phyloP scores from a whole-genome alignment of 1,139 yeast species.

The Yamadazyma membranifaciens region DNA sequence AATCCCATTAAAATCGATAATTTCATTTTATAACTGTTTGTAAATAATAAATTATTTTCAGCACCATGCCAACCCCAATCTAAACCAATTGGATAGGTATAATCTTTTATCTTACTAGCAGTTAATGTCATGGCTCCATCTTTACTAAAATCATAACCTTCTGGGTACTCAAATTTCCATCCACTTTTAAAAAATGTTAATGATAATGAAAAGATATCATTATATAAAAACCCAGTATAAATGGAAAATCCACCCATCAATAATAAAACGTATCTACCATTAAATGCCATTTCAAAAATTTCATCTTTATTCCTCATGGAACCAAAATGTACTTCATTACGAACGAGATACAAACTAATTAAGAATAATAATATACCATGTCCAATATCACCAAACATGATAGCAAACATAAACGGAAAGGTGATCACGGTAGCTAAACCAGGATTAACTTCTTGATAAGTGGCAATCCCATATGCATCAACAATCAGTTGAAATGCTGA shows the following conservation, averaged over 20 bases:
- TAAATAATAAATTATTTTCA: slow-evolving; percentile 83
- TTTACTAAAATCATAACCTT: slow-evolving; percentile 60
- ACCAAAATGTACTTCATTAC: slow-evolving; percentile 64
- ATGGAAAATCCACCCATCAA: slow-evolving; percentile 93
- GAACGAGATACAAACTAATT: slow-evolving; percentile 68
- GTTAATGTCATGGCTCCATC: slow-evolving; percentile 44
- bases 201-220: slow-evolving; percentile 88
- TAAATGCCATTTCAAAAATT: slow-evolving; percentile 92
- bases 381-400: slow-evolving; percentile 98
- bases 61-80: slow-evolving; percentile 98
- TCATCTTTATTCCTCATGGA: slow-evolving; percentile 78
- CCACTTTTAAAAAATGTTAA: slow-evolving; percentile 84
- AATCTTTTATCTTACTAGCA: slow-evolving; percentile 57
- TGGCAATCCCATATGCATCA: slow-evolving; percentile 93
- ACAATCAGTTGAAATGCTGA: slow-evolving; percentile 88
- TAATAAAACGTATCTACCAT: slow-evolving; percentile 85
- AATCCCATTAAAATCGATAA: slow-evolving; percentile 93
- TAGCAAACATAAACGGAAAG: slow-evolving; percentile 98
- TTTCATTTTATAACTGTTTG: slow-evolving; percentile 96
- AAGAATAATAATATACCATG: slow-evolving; percentile 82
- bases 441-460: slow-evolving; percentile 94
- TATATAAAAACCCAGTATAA: slow-evolving; percentile 90
- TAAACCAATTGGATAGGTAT: slow-evolving; percentile 74
- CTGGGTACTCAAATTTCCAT: slow-evolving; percentile 81
- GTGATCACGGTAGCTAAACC: slow-evolving; percentile 93